Evolutionary conservation across 1,284 basidiomycete species (phyloP).

Genomic region (Ustilago hordei): DNA sequence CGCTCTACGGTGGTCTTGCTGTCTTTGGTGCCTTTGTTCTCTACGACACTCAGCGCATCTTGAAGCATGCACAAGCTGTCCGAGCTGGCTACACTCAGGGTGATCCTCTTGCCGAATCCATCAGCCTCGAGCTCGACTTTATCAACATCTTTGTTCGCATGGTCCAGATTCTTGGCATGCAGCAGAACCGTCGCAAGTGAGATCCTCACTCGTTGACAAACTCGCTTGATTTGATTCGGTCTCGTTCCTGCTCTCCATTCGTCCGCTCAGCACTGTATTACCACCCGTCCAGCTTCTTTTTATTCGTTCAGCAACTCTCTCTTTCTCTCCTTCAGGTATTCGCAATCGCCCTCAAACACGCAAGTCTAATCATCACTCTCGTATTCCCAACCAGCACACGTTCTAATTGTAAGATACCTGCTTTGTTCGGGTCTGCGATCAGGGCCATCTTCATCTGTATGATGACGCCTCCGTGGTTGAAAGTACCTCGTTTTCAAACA

Average conservation of each 20-base stretch:
- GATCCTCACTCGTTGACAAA: background rate
- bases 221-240: background rate
- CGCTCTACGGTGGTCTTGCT: slow-evolving; percentile 82
- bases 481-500: background rate
- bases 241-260: slow-evolving; percentile 2
- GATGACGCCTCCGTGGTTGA: background rate
- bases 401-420: slow-evolving; percentile 43
- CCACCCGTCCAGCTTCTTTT: slow-evolving; percentile 12
- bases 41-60: slow-evolving; percentile 85
- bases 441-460: background rate
- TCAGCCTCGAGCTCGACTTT: slow-evolving; percentile 83
- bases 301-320: background rate
- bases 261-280: slow-evolving; percentile 23
- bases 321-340: slow-evolving; percentile 25
- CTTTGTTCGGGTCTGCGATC: slow-evolving; percentile 1
- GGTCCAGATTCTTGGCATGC: slow-evolving; percentile 80
- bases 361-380: slow-evolving; percentile 25
- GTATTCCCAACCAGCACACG: background rate
- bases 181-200: slow-evolving; percentile 68
- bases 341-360: slow-evolving; percentile 5
- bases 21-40: slow-evolving; percentile 88
- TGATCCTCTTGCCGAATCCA: slow-evolving; percentile 83
- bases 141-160: slow-evolving; percentile 80
- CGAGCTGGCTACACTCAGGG: slow-evolving; percentile 77
- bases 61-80: slow-evolving; percentile 80